phyloP scores from a whole-genome alignment of 2,329 filamentous ascomycete genomes.

The Colletotrichum sublineola region DNA sequence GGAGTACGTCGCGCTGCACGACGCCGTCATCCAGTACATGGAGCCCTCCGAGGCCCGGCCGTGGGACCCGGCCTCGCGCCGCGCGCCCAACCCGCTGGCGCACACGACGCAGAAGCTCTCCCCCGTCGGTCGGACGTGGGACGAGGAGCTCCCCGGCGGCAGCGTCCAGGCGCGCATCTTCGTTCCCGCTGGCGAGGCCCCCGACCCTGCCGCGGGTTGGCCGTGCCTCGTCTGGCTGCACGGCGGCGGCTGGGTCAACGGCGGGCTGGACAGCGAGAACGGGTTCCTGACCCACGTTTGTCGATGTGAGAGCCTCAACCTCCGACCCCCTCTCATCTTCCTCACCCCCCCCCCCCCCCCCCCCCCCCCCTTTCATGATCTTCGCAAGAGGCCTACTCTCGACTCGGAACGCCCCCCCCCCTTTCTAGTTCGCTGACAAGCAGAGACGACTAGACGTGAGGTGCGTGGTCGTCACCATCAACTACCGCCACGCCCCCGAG shows the following conservation, averaged over 20 bases:
- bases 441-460: slow-evolving; percentile 41
- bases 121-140: slow-evolving; percentile 7
- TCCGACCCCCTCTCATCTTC: too few species aligned
- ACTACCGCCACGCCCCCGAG: slow-evolving; percentile 54
- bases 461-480: slow-evolving; percentile 50
- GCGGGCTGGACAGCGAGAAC: slow-evolving; percentile 51
- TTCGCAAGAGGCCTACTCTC: background rate
- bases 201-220: slow-evolving; percentile 47
- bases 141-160: slow-evolving; percentile 43
- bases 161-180: slow-evolving; percentile 51
- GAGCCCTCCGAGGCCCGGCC: slow-evolving; percentile 49
- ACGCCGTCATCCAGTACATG: slow-evolving; percentile 54
- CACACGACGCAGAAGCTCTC: slow-evolving; percentile 23
- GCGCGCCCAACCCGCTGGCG: slow-evolving; percentile 2
- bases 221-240: slow-evolving; percentile 57
- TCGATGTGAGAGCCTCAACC: slow-evolving; percentile 21
- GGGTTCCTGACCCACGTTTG: slow-evolving; percentile 52
- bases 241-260: slow-evolving; percentile 57
- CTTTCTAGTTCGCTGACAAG: background rate
- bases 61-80: slow-evolving; percentile 49
- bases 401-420: too few species aligned
- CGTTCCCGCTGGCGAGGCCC: slow-evolving; percentile 46
- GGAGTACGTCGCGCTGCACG: slow-evolving; percentile 55
- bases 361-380: background rate
- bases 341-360: too few species aligned